Evolutionary conservation across 2,329 filamentous ascomycete genomes (phyloP).

Genomic region (Curvularia eragrostidis): DNA sequence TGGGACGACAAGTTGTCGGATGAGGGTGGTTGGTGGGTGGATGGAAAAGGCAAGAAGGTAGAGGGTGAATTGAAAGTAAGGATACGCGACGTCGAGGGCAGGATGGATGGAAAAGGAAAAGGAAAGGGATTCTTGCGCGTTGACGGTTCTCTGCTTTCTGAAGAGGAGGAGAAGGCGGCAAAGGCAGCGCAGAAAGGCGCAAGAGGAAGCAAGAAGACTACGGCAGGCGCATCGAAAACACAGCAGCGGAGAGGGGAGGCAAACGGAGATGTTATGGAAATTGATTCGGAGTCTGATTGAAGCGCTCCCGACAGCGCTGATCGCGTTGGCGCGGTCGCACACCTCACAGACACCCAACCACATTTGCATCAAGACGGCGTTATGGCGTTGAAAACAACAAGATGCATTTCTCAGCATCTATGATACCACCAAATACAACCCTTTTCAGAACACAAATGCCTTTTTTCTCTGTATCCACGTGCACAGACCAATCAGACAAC

Average conservation of each 20-base stretch:
- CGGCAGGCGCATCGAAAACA: constrained; percentile 7
- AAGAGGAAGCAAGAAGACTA: constrained; percentile 24
- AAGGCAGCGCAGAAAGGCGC: constrained; percentile 10
- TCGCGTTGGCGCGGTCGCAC: not conserved
- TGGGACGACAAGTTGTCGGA: constrained; percentile 37
- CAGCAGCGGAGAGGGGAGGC: constrained; percentile 6
- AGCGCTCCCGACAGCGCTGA: not conserved
- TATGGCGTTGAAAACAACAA: constrained; percentile 11
- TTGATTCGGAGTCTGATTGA: constrained; percentile 10
- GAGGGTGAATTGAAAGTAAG: constrained; percentile 67
- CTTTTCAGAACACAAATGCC: constrained; percentile 1
- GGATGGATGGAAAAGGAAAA: constrained; percentile 67
- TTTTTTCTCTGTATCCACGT: constrained; percentile 4
- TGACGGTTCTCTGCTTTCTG: constrained; percentile 82
- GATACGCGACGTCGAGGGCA: constrained; percentile 85
- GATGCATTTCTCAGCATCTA: constrained; percentile 16
- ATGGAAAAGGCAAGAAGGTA: constrained; percentile 70
- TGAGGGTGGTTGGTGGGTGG: constrained; percentile 76
- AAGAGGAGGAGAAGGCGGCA: constrained; percentile 65
- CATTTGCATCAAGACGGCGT: constrained; percentile 15
- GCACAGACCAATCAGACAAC: constrained; percentile 23
- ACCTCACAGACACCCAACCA: not conserved
- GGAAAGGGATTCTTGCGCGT: constrained; percentile 81
- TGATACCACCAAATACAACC: constrained; percentile 17
- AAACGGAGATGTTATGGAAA: constrained; percentile 18